Evolutionary conservation across 306 rosid genomes (phyloP), one percentile per base, ranked within the genome.

Genomic region (Prunus armeniaca): DNA sequence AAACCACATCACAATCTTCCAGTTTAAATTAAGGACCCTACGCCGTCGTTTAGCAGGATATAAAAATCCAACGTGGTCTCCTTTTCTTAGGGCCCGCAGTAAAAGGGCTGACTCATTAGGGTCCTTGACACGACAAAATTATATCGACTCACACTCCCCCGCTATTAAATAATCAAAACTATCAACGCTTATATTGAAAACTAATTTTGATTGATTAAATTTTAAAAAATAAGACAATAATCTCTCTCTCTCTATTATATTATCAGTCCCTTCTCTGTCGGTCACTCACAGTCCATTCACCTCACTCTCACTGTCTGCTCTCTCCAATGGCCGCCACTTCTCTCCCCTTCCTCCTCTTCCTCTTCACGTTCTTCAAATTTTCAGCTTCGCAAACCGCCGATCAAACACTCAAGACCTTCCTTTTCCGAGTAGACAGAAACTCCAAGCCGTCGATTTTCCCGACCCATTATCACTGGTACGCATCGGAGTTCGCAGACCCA

Each of bases 401-500:
- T 30, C 67, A 65, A 30, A 8, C 82, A 9, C 32, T 78, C 13
- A 87, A 86, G 60, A 88, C 98, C 64, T 93, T 88, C 90, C 90
- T 93, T 76, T 65, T 91, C 32, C 89, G 93, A 6, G 79, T 93
- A 2, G 83, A 93, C 68, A 71, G 86, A 0, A 46, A 80, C 54
- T 73, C 93, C 2, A 94, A 94, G 63, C 98, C 98, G 3, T 87
- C 98, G 0, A 60, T 91, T 27, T 91, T 91, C 73, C 96, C 92
- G 0, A 87, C 98, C 17, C 97, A 90, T 45, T 86, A 82, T 72
- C 85, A 88, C 88, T 94, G 98, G 97, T 94, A 94, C 83, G 60
- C 87, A 3, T 86, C 96, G 8, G 89, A 91, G 74, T 90, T 91
- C 73, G 79, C 93, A 7, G 79, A 91, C 45, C 76, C 94, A 2